Evolutionary conservation across 257 asterid species (phyloP), one percentile per base, ranked within the genome.

Genomic region (Jacaranda copaia): DNA sequence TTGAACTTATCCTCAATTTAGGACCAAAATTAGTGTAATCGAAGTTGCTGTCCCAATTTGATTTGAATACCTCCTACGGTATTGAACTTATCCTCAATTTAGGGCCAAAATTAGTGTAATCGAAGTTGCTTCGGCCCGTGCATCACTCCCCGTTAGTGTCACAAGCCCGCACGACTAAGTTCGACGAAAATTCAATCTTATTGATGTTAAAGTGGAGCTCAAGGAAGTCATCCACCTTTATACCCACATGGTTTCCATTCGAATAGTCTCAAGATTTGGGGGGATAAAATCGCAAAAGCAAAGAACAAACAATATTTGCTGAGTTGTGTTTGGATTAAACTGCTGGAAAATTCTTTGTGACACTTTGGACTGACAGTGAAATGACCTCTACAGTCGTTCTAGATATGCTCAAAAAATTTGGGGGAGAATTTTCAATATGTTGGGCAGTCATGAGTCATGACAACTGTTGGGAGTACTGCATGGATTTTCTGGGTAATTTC

Each of bases 321-420:
- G 6, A 42, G 9, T 46, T 59, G 38, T 35, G 5, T 11, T 59
- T 59, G 1, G 61, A 60, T 35, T 6, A 11, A 57, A 20, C 45
- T 10, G 20, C 49, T 35, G 32, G 56, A 51, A 77, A 62, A 60
- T 13, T 25, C 45, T 32, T 14, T 60, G 46, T 52, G 32, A 61
- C 72, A n/a, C 20, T 49, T 62, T 62, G 62, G 72, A 74, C 63
- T 62, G 5, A 46, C 10, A n/a, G 38, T 15, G 59, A 73, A 58
- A 19, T n/a, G 19, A 15, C 64, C 65, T 4, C 4, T 7, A 57
- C 2, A n/a, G 56, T 38, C 76, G 13, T 57, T 59, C 8, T 9
- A 11, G 40, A 19, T 25, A 11, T 19, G 14, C 65, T 8, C 39
- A 9, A 59, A 20, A 18, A 18, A 2, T 56, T 56, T 4, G 62